Conservation (phyloP, 2,329 filamentous ascomycete genomes). For the Talaromyces marneffei region DNA sequence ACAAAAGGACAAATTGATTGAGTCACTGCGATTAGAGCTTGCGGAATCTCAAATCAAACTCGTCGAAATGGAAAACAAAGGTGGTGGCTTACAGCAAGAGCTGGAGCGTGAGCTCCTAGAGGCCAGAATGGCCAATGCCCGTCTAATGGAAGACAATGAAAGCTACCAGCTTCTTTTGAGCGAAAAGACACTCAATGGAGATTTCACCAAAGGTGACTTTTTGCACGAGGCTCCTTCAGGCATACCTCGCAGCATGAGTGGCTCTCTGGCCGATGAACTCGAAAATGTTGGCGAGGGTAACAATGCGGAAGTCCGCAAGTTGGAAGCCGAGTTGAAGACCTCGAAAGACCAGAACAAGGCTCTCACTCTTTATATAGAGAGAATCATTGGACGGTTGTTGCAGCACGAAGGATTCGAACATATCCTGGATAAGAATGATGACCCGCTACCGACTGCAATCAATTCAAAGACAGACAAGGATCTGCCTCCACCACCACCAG, state of each 20-base stretch:
- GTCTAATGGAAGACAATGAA: constrained; percentile 97
- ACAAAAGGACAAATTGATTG: constrained; percentile 95
- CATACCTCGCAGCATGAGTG: constrained; percentile 42
- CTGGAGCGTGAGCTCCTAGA: constrained; percentile 89
- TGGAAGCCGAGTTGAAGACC: constrained; percentile 72
- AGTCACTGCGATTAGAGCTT: constrained; percentile 82
- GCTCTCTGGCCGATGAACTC: constrained; percentile 79
- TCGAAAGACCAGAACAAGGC: constrained; percentile 95
- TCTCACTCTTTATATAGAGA: constrained; percentile 95
- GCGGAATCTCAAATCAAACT: constrained; percentile 94
- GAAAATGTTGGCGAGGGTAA: constrained; percentile 59
- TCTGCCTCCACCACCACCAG: constrained; percentile 66
- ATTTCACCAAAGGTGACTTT: constrained; percentile 79
- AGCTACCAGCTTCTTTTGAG: constrained; percentile 92
- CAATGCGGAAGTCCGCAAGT: constrained; percentile 54
- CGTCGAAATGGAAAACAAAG: constrained; percentile 87
- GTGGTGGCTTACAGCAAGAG: constrained; percentile 78
- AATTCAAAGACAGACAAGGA: constrained; percentile 66
- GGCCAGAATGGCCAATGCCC: constrained; percentile 88
- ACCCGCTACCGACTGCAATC: constrained; percentile 29
- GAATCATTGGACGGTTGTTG: constrained; percentile 91
- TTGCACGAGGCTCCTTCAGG: constrained; percentile 52
- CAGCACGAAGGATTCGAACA: constrained; percentile 93
- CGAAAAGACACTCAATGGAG: constrained; percentile 91
- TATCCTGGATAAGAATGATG: constrained; percentile 75